Evolutionary conservation across 1,139 yeast genomes (phyloP), one percentile per base, ranked within the genome.

Genomic region (Debaryomycetaceae sp.): DNA sequence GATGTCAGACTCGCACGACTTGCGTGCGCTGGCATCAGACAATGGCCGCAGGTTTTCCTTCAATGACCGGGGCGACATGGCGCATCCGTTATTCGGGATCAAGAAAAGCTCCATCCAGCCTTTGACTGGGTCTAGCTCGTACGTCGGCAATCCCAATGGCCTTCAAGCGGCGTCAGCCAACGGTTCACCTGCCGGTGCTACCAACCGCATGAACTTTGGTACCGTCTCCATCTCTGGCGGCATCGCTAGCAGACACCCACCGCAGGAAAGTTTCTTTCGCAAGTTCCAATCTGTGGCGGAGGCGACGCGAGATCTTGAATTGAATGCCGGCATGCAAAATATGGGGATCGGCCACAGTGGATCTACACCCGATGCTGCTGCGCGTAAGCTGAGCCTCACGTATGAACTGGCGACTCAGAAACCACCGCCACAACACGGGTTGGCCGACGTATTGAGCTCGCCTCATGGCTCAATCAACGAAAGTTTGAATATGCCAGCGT

Each of bases 261-360:
- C 66, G 5, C 70, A 59, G 36, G 73, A 75, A 16, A 60, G 73
- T 27, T 78, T 78, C 45, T 56, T 78, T 36, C 82, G 77, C 41
- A 78, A 82, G 52, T 83, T 83, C 49, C 65, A 84, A 5, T 61
- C 76, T n/a, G 80, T 83, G 13, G 86, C 85, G 9, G 93, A 83
- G 38, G 84, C 86, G 23, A 83, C 94, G 0, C 64, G 86, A 43
- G 89, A 82, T 40, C 72, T 82, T 24, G 93, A 83, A 46, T 51
- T 76, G 25, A 49, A 68, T 11, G 52, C 25, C 6, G 26, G 29
- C 10, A n/a, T 27, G 12, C 23, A 16, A 9, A 37, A 18, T 56
- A 58, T 27, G n/a, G n/a, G n/a, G n/a, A n/a, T n/a, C n/a, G n/a
- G n/a, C n/a, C n/a, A n/a, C n/a, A n/a, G n/a, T n/a, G n/a, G n/a